These are phyloP conservation scores for Aegilops speltoides DNA, from an alignment of 176 grass and related monocot species.

Conservation along the genomic window DNA sequence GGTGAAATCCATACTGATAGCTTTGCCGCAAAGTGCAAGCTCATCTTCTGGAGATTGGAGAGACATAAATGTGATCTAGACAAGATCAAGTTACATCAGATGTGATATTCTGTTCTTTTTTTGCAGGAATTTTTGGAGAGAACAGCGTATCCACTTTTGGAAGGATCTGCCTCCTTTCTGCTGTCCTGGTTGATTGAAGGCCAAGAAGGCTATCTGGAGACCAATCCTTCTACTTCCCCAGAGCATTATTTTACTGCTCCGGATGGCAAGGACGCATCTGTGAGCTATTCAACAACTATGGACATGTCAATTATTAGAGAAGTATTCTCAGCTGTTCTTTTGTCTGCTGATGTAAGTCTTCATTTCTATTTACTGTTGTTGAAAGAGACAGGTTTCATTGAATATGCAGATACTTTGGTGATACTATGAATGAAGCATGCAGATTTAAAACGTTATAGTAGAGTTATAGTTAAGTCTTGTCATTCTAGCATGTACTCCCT, in stretches of 20 bases:
- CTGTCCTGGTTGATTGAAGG: slow-evolving; percentile 80
- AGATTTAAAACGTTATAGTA: slow-evolving; percentile 9
- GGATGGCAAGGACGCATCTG: slow-evolving; percentile 70
- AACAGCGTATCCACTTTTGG: slow-evolving; percentile 75
- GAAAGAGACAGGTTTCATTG: not conserved
- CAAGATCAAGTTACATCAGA: not conserved
- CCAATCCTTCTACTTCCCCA: slow-evolving; percentile 91
- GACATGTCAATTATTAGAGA: slow-evolving; percentile 86
- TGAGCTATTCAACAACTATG: slow-evolving; percentile 92
- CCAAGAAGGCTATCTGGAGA: slow-evolving; percentile 52
- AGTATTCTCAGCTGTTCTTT: slow-evolving; percentile 64
- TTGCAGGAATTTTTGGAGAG: slow-evolving; percentile 72
- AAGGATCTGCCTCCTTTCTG: slow-evolving; percentile 85
- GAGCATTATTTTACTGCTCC: slow-evolving; percentile 90
- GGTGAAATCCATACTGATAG: not conserved
- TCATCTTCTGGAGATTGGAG: not conserved
- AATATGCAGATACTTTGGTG: not conserved
- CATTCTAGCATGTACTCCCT: not conserved
- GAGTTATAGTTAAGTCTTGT: slow-evolving; percentile 1
- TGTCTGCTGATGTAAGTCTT: slow-evolving; percentile 61
- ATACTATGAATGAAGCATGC: not conserved
- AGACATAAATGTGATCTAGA: not conserved
- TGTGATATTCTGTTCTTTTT: slow-evolving; percentile 6
- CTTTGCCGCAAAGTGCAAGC: slow-evolving; percentile 1
- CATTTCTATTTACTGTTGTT: not conserved